Conservation (phyloP, 2,329 filamentous ascomycete genomes). For the Alternaria brassicae region DNA sequence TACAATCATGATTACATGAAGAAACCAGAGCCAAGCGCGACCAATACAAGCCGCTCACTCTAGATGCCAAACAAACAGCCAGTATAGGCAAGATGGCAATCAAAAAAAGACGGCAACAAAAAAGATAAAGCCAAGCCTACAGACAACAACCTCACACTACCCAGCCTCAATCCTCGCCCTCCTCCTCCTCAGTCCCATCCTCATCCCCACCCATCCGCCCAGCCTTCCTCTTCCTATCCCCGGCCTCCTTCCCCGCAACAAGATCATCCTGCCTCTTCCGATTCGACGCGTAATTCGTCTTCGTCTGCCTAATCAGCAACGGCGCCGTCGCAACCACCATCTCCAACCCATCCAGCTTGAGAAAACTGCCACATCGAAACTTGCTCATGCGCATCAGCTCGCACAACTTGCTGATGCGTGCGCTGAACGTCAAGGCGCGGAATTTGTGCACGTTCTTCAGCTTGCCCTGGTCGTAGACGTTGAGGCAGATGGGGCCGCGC, state of each 20-base stretch:
- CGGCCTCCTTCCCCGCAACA: not conserved
- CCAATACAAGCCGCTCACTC: not conserved
- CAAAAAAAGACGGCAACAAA: no score
- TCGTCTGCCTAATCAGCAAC: not conserved
- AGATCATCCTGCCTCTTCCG: not conserved
- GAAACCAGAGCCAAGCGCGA: not conserved
- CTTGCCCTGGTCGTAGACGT: constrained; percentile 2
- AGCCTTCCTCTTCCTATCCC: not conserved
- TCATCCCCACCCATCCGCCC: not conserved
- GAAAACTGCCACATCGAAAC: constrained; percentile 1
- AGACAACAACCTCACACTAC: not conserved
- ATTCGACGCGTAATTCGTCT: constrained; percentile 3
- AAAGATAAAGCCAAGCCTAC: no score
- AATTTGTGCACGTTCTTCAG: not conserved
- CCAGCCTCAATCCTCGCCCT: not conserved
- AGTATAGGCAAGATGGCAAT: no score
- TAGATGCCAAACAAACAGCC: no score
- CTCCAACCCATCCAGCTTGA: constrained; percentile 1
- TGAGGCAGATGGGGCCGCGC: constrained; percentile 2
- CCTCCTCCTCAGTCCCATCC: not conserved
- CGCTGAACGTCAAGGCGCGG: not conserved
- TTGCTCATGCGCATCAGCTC: constrained; percentile 8
- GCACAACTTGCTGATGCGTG: constrained; percentile 5
- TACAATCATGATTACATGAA: no score
- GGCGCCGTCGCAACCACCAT: constrained; percentile 7